These are phyloP conservation scores for Leccinum subtestaceum DNA, from an alignment of 768 basidiomycete genomes.

Conservation along the genomic window DNA sequence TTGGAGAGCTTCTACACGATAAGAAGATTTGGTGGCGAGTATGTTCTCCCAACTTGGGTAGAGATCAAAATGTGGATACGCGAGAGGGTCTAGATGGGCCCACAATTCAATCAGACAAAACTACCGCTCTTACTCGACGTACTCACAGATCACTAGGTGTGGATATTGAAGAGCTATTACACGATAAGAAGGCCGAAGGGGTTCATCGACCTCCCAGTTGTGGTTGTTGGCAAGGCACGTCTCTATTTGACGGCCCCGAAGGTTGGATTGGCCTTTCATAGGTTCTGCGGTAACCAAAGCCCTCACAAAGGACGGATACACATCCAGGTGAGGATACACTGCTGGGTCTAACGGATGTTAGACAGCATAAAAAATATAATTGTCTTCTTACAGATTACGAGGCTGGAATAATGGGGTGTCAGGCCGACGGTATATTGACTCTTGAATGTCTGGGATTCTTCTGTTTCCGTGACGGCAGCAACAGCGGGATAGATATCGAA, in stretches of 20 bases:
- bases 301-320: constrained; percentile 17
- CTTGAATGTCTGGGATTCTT: not conserved
- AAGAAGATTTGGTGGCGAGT: not conserved
- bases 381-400: constrained; percentile 34
- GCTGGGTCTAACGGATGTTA: constrained; percentile 20
- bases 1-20: constrained; percentile 39
- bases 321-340: constrained; percentile 22
- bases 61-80: constrained; percentile 34
- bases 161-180: constrained; percentile 43
- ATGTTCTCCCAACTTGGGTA: constrained; percentile 25
- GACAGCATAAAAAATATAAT: not conserved
- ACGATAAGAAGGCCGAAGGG: constrained; percentile 30
- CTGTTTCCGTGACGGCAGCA: not conserved
- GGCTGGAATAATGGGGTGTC: constrained; percentile 32
- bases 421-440: constrained; percentile 1
- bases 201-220: constrained; percentile 25
- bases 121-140: not conserved
- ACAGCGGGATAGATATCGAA: constrained; percentile 38
- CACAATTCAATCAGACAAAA: constrained; percentile 5
- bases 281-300: not conserved
- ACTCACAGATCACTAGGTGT: constrained; percentile 30
- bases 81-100: constrained; percentile 15
- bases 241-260: constrained; percentile 13
- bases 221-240: constrained; percentile 17
- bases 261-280: constrained; percentile 2